Evolutionary conservation across 495 filamentous ascomycete genomes (phyloP), one percentile per base, ranked within the genome.

Genomic region (Trichoderma orchidacearum): DNA sequence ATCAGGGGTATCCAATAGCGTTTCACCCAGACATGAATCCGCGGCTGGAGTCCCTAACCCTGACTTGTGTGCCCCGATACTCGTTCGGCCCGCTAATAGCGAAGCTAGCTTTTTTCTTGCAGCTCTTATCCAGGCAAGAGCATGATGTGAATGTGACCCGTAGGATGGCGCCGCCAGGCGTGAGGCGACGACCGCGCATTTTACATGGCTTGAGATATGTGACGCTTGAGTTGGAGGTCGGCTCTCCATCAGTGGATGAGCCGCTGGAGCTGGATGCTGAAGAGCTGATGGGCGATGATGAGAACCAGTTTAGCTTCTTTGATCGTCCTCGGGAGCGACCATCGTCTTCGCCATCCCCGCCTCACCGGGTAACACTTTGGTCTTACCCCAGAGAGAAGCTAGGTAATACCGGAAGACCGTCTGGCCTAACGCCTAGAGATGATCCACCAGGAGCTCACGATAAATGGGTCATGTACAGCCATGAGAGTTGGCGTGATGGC

Each of bases 1-100:
- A 68, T 13, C 56, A 68, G 7, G 62, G 66, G 11, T 78, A 72
- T 56, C 71, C 75, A 23, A 62, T 72, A 30, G 58, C 66, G 28
- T 70, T 75, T 3, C 53, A 61, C 8, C 75, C 75, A 1, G 70
- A 75, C 35, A 75, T 72, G 58, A 78, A 78, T 56, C 72, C 74
- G 7, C 63, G 75, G 6, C 64, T 76, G 35, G 59, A 58, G 8
- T 70, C 69, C 1, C 56, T 78, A 6, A 67, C 67, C 9, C 56
- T 78, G 30, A 68, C 71, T 1, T 58, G 63, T 11, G 68, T 76
- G 7, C 75, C 75, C 0, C 59, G 72, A 15, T 65, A 62, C 18
- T 75, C 72, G 0, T 61, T 64, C 7, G 75, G 75, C 0, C 65
- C 59, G 6, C 57, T 76, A 9, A 69, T 72, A 29, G 58, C 66